These are phyloP conservation scores for Talaromyces thailandensis DNA, from an alignment of 495 filamentous ascomycete genomes.

Conservation along the genomic window DNA sequence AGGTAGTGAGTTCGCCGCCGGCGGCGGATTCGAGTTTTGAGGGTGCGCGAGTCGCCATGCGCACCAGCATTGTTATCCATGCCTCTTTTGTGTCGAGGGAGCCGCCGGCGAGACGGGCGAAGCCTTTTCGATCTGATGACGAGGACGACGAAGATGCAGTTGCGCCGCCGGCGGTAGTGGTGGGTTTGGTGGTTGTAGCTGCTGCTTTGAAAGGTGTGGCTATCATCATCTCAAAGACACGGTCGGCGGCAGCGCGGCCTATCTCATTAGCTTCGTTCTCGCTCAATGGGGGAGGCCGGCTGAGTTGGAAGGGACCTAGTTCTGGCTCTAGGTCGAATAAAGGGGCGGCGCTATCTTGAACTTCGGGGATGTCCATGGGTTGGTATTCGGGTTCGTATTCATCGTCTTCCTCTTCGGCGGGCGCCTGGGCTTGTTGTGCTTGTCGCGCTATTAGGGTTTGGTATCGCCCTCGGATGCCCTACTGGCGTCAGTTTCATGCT, in stretches of 20 bases:
- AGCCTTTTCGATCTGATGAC: constrained; percentile 34
- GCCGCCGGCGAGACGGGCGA: constrained; percentile 77
- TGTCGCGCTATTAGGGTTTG: constrained; percentile 34
- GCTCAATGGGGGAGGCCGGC: constrained; percentile 64
- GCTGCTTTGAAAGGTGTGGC: constrained; percentile 50
- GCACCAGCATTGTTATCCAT: constrained; percentile 80
- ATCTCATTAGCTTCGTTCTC: constrained; percentile 57
- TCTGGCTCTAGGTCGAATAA: constrained; percentile 40
- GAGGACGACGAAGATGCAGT: not conserved
- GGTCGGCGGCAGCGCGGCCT: constrained; percentile 57
- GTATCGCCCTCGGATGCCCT: constrained; percentile 41
- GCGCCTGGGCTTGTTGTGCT: constrained; percentile 30
- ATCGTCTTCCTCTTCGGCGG: constrained; percentile 71
- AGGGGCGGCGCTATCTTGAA: constrained; percentile 55
- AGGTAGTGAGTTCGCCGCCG: constrained; percentile 16
- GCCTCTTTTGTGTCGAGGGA: constrained; percentile 72
- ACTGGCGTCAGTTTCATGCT: constrained; percentile 16
- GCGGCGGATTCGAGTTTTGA: constrained; percentile 51
- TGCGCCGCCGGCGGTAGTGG: not conserved
- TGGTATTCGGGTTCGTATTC: constrained; percentile 83
- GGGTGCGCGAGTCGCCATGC: constrained; percentile 73
- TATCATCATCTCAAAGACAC: constrained; percentile 72
- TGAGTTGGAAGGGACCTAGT: constrained; percentile 65
- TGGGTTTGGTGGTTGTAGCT: not conserved
- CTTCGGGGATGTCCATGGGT: constrained; percentile 58